Percentiles rank a stretch among this genome's conserved stretches.
Evolutionary conservation across 441 rosid genomes (phyloP).

Genomic region (Adansonia rubrostipa): DNA sequence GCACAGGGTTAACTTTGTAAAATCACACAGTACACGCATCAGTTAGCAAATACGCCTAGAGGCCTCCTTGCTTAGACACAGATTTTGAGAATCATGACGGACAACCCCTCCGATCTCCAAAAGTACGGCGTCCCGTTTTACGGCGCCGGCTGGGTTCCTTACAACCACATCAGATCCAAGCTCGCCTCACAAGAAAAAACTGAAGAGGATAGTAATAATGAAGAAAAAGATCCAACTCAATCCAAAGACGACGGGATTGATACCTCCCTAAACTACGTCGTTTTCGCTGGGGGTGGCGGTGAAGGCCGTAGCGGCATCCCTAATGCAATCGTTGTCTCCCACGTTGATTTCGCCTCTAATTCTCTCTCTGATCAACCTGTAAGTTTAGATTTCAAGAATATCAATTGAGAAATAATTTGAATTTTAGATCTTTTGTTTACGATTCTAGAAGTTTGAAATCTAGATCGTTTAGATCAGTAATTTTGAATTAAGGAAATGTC

Average conservation of each 20-base stretch:
- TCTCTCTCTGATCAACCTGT: conserved; percentile 78
- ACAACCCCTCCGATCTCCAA: conserved; percentile 43
- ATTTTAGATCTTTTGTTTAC: background rate
- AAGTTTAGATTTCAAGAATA: conserved; percentile 30
- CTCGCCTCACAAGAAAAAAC: conserved; percentile 25
- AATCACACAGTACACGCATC: background rate
- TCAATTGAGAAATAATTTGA: conserved; percentile 11
- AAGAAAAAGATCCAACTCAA: conserved; percentile 28
- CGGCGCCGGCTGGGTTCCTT: conserved; percentile 75
- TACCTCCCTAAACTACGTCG: conserved; percentile 42
- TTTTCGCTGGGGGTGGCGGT: conserved; percentile 87
- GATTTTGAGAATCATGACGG: conserved; percentile 31
- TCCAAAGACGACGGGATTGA: conserved; percentile 34
- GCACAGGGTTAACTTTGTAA: no score
- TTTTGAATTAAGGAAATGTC: conserved; percentile 8
- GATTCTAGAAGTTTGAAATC: background rate
- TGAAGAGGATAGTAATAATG: conserved; percentile 18
- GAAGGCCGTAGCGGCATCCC: conserved; percentile 83
- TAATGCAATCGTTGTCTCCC: conserved; percentile 62
- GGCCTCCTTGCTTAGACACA: background rate
- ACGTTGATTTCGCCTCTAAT: conserved; percentile 54
- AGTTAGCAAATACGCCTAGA: background rate
- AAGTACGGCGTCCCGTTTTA: conserved; percentile 89
- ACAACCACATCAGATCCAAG: conserved; percentile 43
- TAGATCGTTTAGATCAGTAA: conserved; percentile 1